phyloP scores from a whole-genome alignment of 176 grass and related monocot genomes.

The Stipa capillata region DNA sequence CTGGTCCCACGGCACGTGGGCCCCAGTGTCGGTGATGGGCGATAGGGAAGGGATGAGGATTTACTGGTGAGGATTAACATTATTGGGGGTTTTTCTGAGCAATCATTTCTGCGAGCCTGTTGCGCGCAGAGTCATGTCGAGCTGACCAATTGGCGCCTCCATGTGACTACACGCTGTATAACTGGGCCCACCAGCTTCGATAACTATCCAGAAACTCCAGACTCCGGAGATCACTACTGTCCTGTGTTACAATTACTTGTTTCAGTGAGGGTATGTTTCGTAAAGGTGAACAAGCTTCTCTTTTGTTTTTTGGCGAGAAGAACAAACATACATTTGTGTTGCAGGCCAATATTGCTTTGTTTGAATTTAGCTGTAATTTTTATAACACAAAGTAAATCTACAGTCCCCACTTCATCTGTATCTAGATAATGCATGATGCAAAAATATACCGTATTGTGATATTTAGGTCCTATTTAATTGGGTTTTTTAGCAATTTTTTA shows the following conservation, averaged over 20 bases:
- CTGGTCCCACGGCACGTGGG: fast-evolving
- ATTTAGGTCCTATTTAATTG: too few relatives aligned
- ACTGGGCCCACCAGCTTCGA: background rate
- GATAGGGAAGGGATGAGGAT: background rate
- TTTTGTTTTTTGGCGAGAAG: too few relatives aligned
- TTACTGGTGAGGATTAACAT: too few relatives aligned
- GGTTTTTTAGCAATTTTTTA: too few relatives aligned
- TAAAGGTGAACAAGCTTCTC: background rate
- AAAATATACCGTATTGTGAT: too few relatives aligned
- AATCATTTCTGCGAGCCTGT: background rate
- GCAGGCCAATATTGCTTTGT: too few relatives aligned
- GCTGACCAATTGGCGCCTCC: slow-evolving; percentile 8
- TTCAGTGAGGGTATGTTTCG: background rate
- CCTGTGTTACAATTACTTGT: background rate
- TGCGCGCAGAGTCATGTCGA: background rate
- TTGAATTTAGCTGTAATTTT: too few relatives aligned
- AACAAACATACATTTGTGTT: too few relatives aligned
- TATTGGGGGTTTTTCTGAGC: background rate
- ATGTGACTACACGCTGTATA: slow-evolving; percentile 32
- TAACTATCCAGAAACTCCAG: background rate
- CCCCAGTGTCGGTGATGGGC: background rate
- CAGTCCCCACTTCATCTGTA: too few relatives aligned
- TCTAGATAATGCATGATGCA: too few relatives aligned
- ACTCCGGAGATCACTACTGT: background rate
- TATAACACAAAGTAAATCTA: too few relatives aligned